These are phyloP conservation scores for Cordia subcordata DNA, from an alignment of 257 asterid species.

Conservation along the genomic window DNA sequence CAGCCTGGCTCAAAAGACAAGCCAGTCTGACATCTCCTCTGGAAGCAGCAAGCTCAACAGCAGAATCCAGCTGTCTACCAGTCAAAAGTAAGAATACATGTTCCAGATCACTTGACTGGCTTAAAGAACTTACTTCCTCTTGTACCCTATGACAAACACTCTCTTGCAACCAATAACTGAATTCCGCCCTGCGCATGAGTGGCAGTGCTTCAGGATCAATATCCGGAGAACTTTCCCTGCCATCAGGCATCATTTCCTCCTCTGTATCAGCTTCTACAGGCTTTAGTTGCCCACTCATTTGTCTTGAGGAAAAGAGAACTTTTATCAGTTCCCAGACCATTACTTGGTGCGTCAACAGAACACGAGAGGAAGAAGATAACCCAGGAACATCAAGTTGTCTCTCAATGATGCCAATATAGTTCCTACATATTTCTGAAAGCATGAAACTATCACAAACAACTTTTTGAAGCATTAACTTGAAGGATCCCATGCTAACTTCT, in stretches of 20 bases:
- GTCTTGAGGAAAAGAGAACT: constrained; percentile 74
- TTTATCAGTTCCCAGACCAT: constrained; percentile 88
- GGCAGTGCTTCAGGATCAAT: constrained; percentile 80
- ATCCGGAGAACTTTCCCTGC: constrained; percentile 45
- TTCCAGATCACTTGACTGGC: constrained; percentile 57
- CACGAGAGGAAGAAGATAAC: constrained; percentile 56
- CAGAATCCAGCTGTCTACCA: constrained; percentile 88
- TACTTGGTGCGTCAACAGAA: constrained; percentile 84
- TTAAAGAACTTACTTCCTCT: constrained; percentile 71
- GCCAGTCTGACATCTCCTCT: constrained; percentile 95
- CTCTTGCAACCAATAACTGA: constrained; percentile 96
- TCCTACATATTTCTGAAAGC: constrained; percentile 79
- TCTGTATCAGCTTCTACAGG: constrained; percentile 56
- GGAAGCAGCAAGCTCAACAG: constrained; percentile 92
- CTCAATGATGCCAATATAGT: constrained; percentile 73
- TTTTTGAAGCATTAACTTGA: constrained; percentile 64
- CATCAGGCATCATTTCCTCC: constrained; percentile 78
- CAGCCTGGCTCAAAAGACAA: constrained; percentile 91
- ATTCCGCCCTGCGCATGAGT: constrained; percentile 71
- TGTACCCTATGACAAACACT: constrained; percentile 88
- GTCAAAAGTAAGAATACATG: constrained; percentile 86
- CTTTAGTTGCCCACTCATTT: constrained; percentile 38
- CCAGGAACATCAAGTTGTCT: constrained; percentile 71
- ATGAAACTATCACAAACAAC: constrained; percentile 54
- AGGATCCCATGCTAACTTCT: constrained; percentile 53